Conservation (phyloP, 1,284 basidiomycete genomes). For the Irpex sp. region DNA sequence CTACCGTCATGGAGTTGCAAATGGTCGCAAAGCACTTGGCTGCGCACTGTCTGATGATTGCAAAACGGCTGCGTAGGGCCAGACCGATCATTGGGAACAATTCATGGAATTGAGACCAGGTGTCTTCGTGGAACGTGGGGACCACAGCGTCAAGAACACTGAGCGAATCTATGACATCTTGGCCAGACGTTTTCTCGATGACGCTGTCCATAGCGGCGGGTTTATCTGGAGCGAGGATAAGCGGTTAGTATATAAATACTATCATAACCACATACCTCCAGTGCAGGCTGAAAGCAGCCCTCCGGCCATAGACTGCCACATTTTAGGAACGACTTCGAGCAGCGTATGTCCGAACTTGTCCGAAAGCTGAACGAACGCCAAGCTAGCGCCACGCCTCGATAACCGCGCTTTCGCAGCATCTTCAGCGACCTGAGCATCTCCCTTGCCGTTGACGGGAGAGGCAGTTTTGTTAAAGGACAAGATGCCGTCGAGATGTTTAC, state of each 20-base stretch:
- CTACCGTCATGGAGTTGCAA: constrained; percentile 80
- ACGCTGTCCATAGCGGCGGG: constrained; percentile 53
- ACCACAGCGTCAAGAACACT: constrained; percentile 86
- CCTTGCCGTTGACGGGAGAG: constrained; percentile 40
- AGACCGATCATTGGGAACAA: constrained; percentile 77
- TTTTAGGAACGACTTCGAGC: constrained; percentile 79
- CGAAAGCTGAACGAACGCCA: constrained; percentile 82
- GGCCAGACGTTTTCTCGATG: constrained; percentile 75
- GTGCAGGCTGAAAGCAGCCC: constrained; percentile 71
- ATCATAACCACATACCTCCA: constrained; percentile 42
- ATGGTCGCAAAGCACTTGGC: constrained; percentile 87
- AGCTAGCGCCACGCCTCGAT: constrained; percentile 79
- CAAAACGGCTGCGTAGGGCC: constrained; percentile 80
- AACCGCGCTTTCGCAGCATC: constrained; percentile 53
- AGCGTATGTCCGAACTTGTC: constrained; percentile 72
- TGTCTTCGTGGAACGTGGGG: constrained; percentile 68
- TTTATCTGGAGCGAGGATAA: constrained; percentile 35
- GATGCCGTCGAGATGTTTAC: constrained; percentile 68
- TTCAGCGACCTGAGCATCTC: constrained; percentile 34
- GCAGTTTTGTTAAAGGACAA: constrained; percentile 61
- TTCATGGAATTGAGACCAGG: constrained; percentile 68
- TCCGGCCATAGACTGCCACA: constrained; percentile 92
- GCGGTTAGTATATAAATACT: constrained; percentile 4
- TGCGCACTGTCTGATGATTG: constrained; percentile 87
- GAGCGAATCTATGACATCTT: constrained; percentile 91